A percentile compares a stretch with the other conserved stretches of the same genome.
Conservation (phyloP, 2,329 filamentous ascomycete species). For the Metarhizium anisopliae region DNA sequence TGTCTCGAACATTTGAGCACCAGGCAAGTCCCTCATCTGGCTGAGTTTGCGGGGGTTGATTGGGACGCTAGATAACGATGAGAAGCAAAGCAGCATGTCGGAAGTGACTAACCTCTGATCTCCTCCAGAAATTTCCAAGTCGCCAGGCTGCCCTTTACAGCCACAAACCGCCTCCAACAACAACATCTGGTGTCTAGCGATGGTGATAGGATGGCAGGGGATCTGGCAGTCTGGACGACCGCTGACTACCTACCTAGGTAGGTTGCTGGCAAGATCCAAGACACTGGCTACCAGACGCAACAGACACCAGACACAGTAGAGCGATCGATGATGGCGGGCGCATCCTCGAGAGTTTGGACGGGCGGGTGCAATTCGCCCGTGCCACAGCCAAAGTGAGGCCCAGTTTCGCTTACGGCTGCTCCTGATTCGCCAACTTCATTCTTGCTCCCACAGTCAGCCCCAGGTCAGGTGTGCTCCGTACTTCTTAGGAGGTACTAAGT, state of each 20-base stretch:
- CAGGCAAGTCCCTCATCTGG: no score
- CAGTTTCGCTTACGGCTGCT: constrained; percentile 7
- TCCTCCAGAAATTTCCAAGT: no score
- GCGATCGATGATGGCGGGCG: background rate
- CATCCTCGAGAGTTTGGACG: background rate
- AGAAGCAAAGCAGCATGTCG: background rate
- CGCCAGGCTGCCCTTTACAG: background rate
- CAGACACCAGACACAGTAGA: background rate
- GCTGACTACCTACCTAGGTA: background rate
- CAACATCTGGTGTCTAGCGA: background rate
- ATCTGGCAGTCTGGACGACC: background rate
- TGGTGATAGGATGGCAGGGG: background rate
- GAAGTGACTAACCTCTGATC: background rate
- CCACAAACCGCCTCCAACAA: background rate
- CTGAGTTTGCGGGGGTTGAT: constrained; percentile 1
- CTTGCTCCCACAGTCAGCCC: background rate
- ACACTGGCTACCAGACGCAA: background rate
- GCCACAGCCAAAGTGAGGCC: background rate
- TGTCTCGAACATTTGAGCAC: background rate
- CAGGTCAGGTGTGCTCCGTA: no score
- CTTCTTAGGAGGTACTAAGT: no score
- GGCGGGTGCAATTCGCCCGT: background rate
- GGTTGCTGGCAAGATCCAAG: background rate
- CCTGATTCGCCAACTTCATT: constrained; percentile 4
- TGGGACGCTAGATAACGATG: background rate